Percentiles rank a stretch among this genome's conserved stretches.
Evolutionary conservation across 371 early-diverging fungal genomes (phyloP).

Genomic region (Blyttiomyces sp.): DNA sequence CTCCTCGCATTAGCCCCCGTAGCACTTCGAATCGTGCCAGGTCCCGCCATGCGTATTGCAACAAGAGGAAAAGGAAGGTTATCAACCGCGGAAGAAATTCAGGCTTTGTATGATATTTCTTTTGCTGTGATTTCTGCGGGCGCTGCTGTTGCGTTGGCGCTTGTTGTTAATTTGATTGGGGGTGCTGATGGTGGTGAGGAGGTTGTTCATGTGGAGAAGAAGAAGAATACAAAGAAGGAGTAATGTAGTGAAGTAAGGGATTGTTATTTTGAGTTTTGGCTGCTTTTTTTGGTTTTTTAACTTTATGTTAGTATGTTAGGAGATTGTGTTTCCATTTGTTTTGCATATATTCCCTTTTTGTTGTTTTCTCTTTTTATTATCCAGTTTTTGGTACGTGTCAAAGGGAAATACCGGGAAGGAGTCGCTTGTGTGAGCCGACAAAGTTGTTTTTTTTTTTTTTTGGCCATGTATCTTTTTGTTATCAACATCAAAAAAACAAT

Average conservation of each 20-base stretch:
- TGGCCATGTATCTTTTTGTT: no score
- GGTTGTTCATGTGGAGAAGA: not conserved
- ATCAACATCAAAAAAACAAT: no score
- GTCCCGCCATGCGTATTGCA: constrained; percentile 2
- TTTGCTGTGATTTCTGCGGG: constrained; percentile 6
- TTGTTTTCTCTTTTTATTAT: no score
- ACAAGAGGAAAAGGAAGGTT: not conserved
- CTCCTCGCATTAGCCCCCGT: constrained; percentile 3
- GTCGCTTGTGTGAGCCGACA: no score
- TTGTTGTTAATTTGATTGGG: constrained; percentile 9
- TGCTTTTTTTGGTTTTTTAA: not conserved
- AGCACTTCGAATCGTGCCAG: not conserved
- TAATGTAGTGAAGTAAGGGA: not conserved
- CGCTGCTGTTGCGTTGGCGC: constrained; percentile 6
- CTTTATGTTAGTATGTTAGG: not conserved
- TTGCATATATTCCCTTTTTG: not conserved
- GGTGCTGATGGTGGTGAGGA: not conserved
- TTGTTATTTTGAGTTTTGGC: not conserved
- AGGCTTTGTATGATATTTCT: constrained; percentile 19
- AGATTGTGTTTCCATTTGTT: not conserved
- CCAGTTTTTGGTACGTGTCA: no score
- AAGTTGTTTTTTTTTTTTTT: no score
- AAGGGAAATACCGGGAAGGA: no score
- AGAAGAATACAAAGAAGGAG: constrained; percentile 16
- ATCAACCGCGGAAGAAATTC: constrained; percentile 7